phyloP scores from a whole-genome alignment of 441 rosid genomes.

The Syzygium malaccense region DNA sequence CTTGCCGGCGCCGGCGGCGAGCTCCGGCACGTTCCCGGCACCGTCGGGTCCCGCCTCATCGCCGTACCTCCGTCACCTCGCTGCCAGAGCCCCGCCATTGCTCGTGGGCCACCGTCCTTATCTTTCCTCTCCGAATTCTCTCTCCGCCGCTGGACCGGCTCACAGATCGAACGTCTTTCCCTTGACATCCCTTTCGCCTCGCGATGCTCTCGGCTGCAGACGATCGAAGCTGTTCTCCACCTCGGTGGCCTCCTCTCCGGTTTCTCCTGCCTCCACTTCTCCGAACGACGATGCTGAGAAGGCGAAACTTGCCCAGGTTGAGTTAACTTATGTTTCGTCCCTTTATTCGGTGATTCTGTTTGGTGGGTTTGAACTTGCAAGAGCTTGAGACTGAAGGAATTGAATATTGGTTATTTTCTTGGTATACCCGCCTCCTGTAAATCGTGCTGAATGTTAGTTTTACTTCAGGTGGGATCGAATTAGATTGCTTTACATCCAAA shows the following conservation, averaged over 20 bases:
- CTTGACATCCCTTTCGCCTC: neutral
- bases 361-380: neutral
- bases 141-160: constrained; percentile 5
- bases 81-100: neutral
- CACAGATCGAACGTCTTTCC: constrained; percentile 15
- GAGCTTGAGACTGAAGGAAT: neutral
- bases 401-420: neutral
- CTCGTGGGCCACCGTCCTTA: constrained; percentile 1
- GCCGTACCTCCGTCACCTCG: constrained; percentile 6
- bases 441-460: neutral
- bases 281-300: constrained; percentile 48
- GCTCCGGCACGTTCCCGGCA: constrained; percentile 23
- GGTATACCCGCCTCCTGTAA: neutral
- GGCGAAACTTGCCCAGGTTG: constrained; percentile 83
- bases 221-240: constrained; percentile 19
- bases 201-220: constrained; percentile 22
- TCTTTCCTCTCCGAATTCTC: neutral
- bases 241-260: constrained; percentile 22
- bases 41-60: constrained; percentile 14
- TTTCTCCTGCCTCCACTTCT: constrained; percentile 35
- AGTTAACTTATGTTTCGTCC: neutral
- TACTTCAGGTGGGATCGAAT: neutral
- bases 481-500: neutral
- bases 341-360: neutral
- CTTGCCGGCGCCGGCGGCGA: constrained; percentile 47